A percentile compares a stretch with the other conserved stretches of the same genome.
phyloP scores from a whole-genome alignment of 148 eudicot genomes.

The Vaccinium corymbosum region DNA sequence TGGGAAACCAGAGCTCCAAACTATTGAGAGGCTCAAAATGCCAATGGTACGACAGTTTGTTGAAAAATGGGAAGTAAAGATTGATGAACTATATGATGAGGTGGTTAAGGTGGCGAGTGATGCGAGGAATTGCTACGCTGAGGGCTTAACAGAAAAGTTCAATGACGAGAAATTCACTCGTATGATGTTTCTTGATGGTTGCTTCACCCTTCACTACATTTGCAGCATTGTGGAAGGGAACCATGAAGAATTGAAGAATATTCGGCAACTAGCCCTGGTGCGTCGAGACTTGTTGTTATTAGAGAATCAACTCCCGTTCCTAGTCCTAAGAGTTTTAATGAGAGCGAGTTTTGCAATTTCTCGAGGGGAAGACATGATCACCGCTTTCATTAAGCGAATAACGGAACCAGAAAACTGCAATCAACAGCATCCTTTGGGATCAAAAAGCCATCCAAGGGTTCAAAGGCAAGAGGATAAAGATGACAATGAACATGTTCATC shows the following conservation, averaged over 20 bases:
- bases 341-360: background rate
- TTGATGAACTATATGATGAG: background rate
- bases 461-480: background rate
- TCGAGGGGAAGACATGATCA: background rate
- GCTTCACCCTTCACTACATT: background rate
- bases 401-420: background rate
- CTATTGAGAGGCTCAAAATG: background rate
- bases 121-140: background rate
- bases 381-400: background rate
- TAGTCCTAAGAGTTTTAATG: constrained; percentile 1
- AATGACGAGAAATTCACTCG: background rate
- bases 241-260: background rate
- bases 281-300: constrained; percentile 5
- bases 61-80: background rate
- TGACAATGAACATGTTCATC: background rate
- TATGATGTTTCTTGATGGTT: constrained; percentile 8
- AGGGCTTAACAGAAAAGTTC: background rate
- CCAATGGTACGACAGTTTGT: background rate
- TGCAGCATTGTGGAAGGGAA: background rate
- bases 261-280: background rate
- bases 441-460: background rate
- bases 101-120: background rate
- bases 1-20: background rate
- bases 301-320: constrained; percentile 7
- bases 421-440: background rate